Conservation (phyloP, 2,329 filamentous ascomycete genomes). For the Ceratocystis huliohia region DNA sequence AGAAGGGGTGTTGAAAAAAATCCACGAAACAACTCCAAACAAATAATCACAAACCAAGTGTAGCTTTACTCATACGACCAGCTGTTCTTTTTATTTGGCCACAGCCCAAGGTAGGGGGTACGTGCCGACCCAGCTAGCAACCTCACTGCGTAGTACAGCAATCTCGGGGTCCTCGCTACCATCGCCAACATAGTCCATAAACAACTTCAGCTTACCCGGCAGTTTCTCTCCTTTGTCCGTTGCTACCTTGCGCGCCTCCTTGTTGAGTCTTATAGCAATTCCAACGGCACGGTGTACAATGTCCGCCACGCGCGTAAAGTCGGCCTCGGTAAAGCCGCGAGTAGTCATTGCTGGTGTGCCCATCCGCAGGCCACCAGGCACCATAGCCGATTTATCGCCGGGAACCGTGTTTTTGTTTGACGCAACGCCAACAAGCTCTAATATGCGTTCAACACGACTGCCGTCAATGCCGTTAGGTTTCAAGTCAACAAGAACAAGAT, state of each 20-base stretch:
- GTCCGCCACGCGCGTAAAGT: conserved; percentile 76
- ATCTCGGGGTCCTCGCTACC: conserved; percentile 59
- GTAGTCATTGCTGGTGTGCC: conserved; percentile 97
- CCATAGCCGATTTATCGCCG: conserved; percentile 83
- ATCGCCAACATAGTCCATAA: conserved; percentile 54
- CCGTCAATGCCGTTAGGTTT: conserved; percentile 82
- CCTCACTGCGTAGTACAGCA: conserved; percentile 57
- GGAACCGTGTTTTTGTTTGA: conserved; percentile 99
- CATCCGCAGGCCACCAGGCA: conserved; percentile 84
- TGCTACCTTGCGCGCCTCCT: conserved; percentile 55
- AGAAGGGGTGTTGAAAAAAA: conserved; percentile 3
- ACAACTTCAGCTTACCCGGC: conserved; percentile 51
- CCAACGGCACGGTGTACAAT: conserved; percentile 74
- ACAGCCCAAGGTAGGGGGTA: conserved; percentile 57
- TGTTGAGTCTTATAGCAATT: conserved; percentile 65
- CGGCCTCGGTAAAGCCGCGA: conserved; percentile 75
- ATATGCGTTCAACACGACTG: conserved; percentile 73
- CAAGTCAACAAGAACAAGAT: conserved; percentile 84
- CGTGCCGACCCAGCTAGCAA: conserved; percentile 66
- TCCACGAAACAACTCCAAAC: not conserved
- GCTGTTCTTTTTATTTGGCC: conserved; percentile 23
- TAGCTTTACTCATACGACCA: not conserved
- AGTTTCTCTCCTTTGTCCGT: conserved; percentile 55
- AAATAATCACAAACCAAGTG: conserved; percentile 1
- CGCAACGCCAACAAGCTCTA: conserved; percentile 90